These are phyloP conservation scores for Tetradesmus obliquus DNA, from an alignment of 139 green algal genomes.

Conservation along the genomic window DNA sequence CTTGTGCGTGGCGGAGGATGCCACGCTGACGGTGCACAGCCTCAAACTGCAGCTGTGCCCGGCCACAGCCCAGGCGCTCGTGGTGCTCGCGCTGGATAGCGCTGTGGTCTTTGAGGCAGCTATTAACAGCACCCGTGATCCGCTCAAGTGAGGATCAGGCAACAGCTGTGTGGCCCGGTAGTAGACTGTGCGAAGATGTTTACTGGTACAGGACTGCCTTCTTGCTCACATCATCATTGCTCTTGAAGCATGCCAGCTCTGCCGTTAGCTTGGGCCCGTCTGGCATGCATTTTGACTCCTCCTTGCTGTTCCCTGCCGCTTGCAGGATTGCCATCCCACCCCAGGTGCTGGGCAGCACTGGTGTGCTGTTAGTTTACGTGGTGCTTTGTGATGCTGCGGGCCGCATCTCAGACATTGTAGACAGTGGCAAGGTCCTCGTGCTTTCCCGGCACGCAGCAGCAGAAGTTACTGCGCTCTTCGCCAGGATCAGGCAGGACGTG, in stretches of 20 bases:
- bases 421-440: constrained; percentile 37
- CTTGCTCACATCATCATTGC: too few relatives aligned
- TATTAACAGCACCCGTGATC: neutral
- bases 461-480: neutral
- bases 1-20: neutral
- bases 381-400: neutral
- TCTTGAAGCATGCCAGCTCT: neutral
- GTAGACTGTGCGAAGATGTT: neutral
- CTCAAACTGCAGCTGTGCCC: neutral
- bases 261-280: neutral
- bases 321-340: constrained; percentile 2
- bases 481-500: constrained; percentile 13
- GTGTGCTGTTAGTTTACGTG: neutral
- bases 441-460: neutral
- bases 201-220: neutral
- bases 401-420: neutral
- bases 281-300: neutral
- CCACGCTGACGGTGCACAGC: neutral
- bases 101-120: constrained; percentile 1
- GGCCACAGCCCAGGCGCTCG: neutral
- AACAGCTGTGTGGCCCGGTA: neutral
- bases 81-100: neutral
- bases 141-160: neutral
- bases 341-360: neutral
- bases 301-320: neutral